Base-by-base conservation (phyloP, 2,329 filamentous ascomycete genomes). In the Phyllosticta citriasiana region DNA sequence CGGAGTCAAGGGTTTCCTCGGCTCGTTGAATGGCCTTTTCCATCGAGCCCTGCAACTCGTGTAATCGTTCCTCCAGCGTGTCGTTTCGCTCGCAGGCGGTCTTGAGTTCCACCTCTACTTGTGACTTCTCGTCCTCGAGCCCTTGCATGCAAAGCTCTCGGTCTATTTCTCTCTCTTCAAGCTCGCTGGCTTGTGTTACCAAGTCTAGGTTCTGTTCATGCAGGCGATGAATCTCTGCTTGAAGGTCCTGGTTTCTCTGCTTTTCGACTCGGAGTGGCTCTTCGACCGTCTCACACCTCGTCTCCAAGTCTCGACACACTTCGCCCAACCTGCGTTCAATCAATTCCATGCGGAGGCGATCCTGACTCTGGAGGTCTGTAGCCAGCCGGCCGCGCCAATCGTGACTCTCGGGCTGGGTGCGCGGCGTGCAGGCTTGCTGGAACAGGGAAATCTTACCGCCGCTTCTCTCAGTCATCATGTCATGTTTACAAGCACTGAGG, bases 241-340 rank as follows among this genome's bases (percentile, higher is more conserved):
- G 66, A 14, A 77, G 66, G 24, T 69, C 66, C 52, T 65, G 60
- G n/a, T 68, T 71, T 57, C 68, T 75, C 16, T 70, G 67, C 60
- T 73, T 70, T 64, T 80, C 80, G 16, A 72, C 70, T 4, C 76
- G 75, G 12, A 85, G 71, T 5, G 83, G 83, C 56, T 75, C 75
- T 69, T 86, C 83, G 2, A 81, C 74, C 33, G 76, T 77, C 35
- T 79, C 75, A 66, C 83, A 86, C 7, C 83, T 78, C 9, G 71
- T 71, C 65, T 86, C 83, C 1, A 86, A 72, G 61, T 84, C 81
- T 25, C 77, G 75, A 66, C 82, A 85, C 12, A 82, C 78, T 35
- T 80, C 76, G 16, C 78, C 74, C 16, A 85, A 77, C 22, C 79
- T 75, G 9, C 75, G 72, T 27, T 81, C 68, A 8, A 85, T 70